Evolutionary conservation across 1,284 basidiomycete species (phyloP).

Genomic region (Ustilago hordei): DNA sequence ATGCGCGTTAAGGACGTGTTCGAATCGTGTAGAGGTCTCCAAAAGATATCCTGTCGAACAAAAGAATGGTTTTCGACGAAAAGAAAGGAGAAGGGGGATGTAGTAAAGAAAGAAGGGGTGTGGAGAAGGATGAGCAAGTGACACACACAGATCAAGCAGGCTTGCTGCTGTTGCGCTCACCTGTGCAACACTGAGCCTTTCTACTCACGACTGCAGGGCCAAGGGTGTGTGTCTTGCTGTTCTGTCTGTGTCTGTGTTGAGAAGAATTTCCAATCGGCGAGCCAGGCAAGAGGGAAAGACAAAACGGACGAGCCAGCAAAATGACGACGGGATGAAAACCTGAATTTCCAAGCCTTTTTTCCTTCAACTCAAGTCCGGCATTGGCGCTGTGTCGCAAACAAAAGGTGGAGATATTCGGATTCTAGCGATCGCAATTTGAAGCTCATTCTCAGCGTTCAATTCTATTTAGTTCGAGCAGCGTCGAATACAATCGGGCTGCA

Average conservation of each 20-base stretch:
- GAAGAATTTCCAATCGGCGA: conserved; percentile 17
- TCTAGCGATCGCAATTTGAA: conserved; percentile 12
- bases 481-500: neutral
- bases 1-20: neutral
- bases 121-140: neutral
- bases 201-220: neutral
- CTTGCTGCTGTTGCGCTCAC: conserved; percentile 11
- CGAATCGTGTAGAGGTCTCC: neutral
- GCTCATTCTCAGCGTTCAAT: neutral
- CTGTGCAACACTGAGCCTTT: conserved; percentile 14
- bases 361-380: conserved; percentile 2
- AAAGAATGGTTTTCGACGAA: neutral
- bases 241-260: conserved; percentile 1
- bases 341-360: neutral
- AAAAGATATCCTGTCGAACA: conserved; percentile 7
- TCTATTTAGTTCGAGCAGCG: neutral
- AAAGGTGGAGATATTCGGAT: conserved; percentile 37
- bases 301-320: conserved; percentile 9
- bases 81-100: conserved; percentile 1
- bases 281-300: neutral
- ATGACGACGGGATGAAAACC: conserved; percentile 4
- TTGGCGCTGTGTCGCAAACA: conserved; percentile 13
- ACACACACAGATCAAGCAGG: neutral
- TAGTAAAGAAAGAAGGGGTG: conserved; percentile 20
- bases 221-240: neutral